phyloP scores from a whole-genome alignment of 768 basidiomycete genomes.

The Leccinellum rugosiceps region DNA sequence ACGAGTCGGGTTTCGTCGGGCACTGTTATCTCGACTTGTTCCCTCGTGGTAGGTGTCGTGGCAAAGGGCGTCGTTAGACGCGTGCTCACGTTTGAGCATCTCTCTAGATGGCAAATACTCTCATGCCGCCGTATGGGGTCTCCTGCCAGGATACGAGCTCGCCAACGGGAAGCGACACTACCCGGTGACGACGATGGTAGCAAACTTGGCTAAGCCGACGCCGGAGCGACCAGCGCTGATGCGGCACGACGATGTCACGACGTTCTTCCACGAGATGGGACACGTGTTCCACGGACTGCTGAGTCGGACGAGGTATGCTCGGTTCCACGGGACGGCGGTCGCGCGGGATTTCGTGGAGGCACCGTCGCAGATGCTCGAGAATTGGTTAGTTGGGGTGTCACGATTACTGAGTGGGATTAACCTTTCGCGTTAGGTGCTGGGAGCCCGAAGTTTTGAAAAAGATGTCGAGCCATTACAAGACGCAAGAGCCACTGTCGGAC shows the following conservation, averaged over 20 bases:
- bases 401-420: not conserved
- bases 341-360: constrained; percentile 83
- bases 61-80: not conserved
- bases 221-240: constrained; percentile 78
- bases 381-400: constrained; percentile 49
- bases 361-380: constrained; percentile 90
- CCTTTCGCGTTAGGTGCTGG: constrained; percentile 60
- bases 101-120: constrained; percentile 70
- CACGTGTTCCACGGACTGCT: constrained; percentile 67
- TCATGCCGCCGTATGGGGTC: constrained; percentile 79
- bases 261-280: constrained; percentile 88
- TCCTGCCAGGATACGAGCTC: constrained; percentile 60
- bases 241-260: constrained; percentile 79
- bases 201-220: constrained; percentile 83
- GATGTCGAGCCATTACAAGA: constrained; percentile 78
- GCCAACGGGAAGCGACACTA: constrained; percentile 59
- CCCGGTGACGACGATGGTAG: constrained; percentile 79
- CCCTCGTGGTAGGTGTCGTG: constrained; percentile 55
- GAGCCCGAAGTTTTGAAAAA: constrained; percentile 68
- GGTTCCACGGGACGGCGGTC: constrained; percentile 80
- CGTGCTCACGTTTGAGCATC: not conserved
- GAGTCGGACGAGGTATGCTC: constrained; percentile 62
- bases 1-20: constrained; percentile 69
- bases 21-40: constrained; percentile 86
- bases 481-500: constrained; percentile 61